Evolutionary conservation across 177 flowering plant species (phyloP), one percentile per base, ranked within the genome.

Genomic region (Telopea speciosissima): DNA sequence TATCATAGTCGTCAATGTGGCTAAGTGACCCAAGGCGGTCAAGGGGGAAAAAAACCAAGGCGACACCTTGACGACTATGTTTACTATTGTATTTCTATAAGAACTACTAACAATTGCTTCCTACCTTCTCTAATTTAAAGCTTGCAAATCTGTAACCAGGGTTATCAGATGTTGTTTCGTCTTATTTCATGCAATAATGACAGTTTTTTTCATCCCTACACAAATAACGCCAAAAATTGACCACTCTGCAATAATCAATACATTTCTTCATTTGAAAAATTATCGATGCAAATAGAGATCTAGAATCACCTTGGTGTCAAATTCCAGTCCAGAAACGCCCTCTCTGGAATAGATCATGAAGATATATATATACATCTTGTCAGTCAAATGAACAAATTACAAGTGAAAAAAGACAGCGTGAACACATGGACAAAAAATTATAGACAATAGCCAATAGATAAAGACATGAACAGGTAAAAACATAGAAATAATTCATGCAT

Each of bases 241-340:
- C 17, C 19, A 33, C 21, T 23, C 8, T 23, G 5, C 11, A 26
- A 45, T 24, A 40, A 12, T 56, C 5, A 62, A 23, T 52, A 63
- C 1, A 44, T 31, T 56, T 54, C n/a, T 23, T 21, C 10, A 33
- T 9, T 26, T 52, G 17, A 25, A 16, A 24, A 24, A 68, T 23
- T 24, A 33, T n/a, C 24, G 22, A 14, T 23, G 19, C 63, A 23
- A 69, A 22, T 19, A 49, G n/a, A 64, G 59, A 65, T 65, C 62
- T 36, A 74, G 31, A 10, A 54, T 33, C 70, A 88, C 95, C 92
- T 90, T 82, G 66, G 65, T 69, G 80, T 90, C 92, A 72, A 90
- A 88, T 31, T 87, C 88, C 63, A 88, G 61, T 24, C 83, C 82
- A 67, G 95, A 83, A 63, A 88, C 62, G 36, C 90, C 92, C 63